These are phyloP conservation scores for Boletus patriciae DNA, from an alignment of 768 basidiomycete genomes.

Conservation along the genomic window DNA sequence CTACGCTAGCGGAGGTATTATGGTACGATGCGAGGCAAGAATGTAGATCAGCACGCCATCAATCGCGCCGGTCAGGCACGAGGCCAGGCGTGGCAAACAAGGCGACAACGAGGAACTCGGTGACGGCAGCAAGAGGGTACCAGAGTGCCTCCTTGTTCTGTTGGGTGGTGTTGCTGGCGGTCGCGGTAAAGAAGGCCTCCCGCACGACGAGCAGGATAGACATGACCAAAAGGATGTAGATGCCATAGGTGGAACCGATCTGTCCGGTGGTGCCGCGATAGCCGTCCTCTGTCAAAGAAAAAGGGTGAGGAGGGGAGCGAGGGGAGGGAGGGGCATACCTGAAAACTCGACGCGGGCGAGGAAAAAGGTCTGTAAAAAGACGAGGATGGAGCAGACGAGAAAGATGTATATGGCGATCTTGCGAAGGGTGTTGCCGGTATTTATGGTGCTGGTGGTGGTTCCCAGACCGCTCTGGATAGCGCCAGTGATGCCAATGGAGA, in stretches of 20 bases:
- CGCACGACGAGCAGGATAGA: conserved; percentile 27
- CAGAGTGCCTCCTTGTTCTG: conserved; percentile 33
- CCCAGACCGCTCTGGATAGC: conserved; percentile 16
- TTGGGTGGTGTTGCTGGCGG: not conserved
- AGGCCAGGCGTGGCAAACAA: conserved; percentile 33
- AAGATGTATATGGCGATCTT: conserved; percentile 31
- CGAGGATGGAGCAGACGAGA: conserved; percentile 25
- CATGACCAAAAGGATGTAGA: conserved; percentile 26
- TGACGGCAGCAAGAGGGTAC: conserved; percentile 34
- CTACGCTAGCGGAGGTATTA: conserved; percentile 8
- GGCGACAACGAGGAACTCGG: conserved; percentile 33
- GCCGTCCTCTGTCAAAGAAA: conserved; percentile 5
- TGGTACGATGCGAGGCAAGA: not conserved
- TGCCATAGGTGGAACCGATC: conserved; percentile 21
- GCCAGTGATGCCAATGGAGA: conserved; percentile 31
- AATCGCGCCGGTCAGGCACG: conserved; percentile 19
- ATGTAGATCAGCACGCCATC: not conserved
- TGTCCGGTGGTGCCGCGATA: not conserved
- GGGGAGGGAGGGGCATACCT: not conserved
- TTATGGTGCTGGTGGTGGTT: not conserved
- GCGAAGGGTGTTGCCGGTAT: conserved; percentile 28
- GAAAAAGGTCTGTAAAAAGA: conserved; percentile 18
- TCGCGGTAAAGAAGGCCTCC: conserved; percentile 34
- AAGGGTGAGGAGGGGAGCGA: not conserved
- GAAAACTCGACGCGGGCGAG: conserved; percentile 21